These are phyloP conservation scores for Discostella stelligeroides DNA, from an alignment of 108 stramenopile species.

Conservation along the genomic window DNA sequence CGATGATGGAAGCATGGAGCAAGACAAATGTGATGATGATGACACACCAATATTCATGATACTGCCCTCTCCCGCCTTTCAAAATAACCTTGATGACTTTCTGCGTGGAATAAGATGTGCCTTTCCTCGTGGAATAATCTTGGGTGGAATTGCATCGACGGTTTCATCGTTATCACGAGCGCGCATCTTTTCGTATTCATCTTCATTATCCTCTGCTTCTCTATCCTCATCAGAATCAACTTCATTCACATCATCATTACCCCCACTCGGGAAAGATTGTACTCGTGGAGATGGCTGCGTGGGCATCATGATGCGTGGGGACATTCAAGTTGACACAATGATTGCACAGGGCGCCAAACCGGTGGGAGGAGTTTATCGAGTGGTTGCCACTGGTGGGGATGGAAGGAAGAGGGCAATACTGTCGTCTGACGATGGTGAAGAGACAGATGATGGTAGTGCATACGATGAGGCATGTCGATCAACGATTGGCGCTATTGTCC, in stretches of 20 bases:
- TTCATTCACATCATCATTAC: background rate
- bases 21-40: constrained; percentile 33
- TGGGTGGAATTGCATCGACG: constrained; percentile 83
- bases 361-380: constrained; percentile 81
- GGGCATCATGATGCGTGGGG: constrained; percentile 72
- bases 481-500: constrained; percentile 75
- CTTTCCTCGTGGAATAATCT: constrained; percentile 45
- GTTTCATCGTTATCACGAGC: constrained; percentile 73
- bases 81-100: constrained; percentile 74
- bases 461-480: constrained; percentile 36
- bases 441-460: background rate
- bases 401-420: background rate
- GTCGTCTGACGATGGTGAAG: background rate
- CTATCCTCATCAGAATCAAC: background rate
- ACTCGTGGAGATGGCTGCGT: constrained; percentile 78
- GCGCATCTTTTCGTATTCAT: constrained; percentile 65
- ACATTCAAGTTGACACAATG: constrained; percentile 68
- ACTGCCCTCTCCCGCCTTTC: constrained; percentile 74
- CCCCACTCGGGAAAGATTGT: constrained; percentile 5
- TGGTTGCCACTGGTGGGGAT: constrained; percentile 55
- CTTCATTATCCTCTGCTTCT: too few species aligned
- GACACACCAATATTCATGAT: constrained; percentile 60
- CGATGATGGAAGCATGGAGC: constrained; percentile 8
- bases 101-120: constrained; percentile 49
- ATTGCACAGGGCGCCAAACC: constrained; percentile 86